Conservation (phyloP, 1,284 basidiomycete species). For the Apiotrichum veenhuisii region DNA sequence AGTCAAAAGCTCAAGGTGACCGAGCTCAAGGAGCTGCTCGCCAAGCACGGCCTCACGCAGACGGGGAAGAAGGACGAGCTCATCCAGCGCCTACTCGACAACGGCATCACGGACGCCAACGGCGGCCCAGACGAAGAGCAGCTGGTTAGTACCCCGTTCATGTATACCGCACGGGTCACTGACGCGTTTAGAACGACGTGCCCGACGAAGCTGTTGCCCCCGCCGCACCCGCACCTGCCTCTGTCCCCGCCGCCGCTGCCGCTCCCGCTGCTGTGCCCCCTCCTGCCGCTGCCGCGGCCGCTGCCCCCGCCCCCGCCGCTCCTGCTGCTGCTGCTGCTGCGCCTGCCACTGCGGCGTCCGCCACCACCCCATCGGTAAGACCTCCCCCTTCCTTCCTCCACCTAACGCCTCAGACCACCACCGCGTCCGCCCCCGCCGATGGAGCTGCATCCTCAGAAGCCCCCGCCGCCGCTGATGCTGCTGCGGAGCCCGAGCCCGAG, state of each 20-base stretch:
- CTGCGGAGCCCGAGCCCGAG: slow-evolving; percentile 5
- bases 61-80: slow-evolving; percentile 51
- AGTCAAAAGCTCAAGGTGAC: slow-evolving; percentile 50
- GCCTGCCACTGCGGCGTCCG: background rate
- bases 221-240: background rate
- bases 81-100: slow-evolving; percentile 46
- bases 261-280: background rate
- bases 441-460: background rate
- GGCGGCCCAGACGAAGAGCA: slow-evolving; percentile 25
- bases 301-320: background rate
- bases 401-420: background rate
- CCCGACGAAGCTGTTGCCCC: slow-evolving; percentile 1
- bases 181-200: slow-evolving; percentile 5
- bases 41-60: slow-evolving; percentile 36
- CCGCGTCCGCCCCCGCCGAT: background rate
- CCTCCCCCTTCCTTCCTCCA: background rate
- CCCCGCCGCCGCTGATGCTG: slow-evolving; percentile 2
- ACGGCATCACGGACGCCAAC: slow-evolving; percentile 32
- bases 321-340: background rate
- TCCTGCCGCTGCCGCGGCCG: background rate
- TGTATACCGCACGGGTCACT: background rate
- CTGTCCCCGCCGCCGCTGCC: background rate
- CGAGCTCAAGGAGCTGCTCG: slow-evolving; percentile 50
- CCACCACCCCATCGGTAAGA: background rate
- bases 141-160: slow-evolving; percentile 17